Evolutionary conservation across 2,329 filamentous ascomycete species (phyloP).

Genomic region (Rutstroemia sydowiana): DNA sequence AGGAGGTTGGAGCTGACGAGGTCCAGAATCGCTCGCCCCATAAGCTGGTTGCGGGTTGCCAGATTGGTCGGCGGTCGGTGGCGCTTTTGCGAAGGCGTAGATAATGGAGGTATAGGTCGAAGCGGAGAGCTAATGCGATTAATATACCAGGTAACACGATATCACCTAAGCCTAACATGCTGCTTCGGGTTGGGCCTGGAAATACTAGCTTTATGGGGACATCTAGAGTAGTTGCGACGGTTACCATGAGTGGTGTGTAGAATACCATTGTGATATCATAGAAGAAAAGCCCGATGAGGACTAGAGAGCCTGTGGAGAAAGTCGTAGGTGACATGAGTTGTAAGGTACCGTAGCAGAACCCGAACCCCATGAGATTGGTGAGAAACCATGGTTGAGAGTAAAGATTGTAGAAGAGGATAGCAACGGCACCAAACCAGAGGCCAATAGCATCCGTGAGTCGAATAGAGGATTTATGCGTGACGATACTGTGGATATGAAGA

Average conservation of each 20-base stretch:
- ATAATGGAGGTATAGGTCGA: constrained; percentile 83
- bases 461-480: constrained; percentile 18
- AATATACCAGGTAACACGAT: constrained; percentile 89
- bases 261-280: constrained; percentile 95
- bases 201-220: constrained; percentile 91
- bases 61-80: constrained; percentile 33
- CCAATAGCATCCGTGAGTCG: constrained; percentile 25
- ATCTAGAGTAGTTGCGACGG: constrained; percentile 81
- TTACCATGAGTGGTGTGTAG: constrained; percentile 79
- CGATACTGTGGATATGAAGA: constrained; percentile 22
- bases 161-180: constrained; percentile 91
- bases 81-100: constrained; percentile 38
- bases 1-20: background rate
- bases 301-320: constrained; percentile 71
- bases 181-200: constrained; percentile 52
- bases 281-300: constrained; percentile 75
- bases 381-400: constrained; percentile 37
- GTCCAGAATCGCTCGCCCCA: constrained; percentile 88
- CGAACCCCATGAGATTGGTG: constrained; percentile 81
- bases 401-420: constrained; percentile 26
- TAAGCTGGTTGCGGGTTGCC: constrained; percentile 55
- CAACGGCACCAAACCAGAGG: constrained; percentile 21
- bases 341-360: constrained; percentile 76
- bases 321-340: constrained; percentile 84
- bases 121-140: constrained; percentile 80